Conservation (phyloP, 1,139 yeast species). For the Magnusiomyces tetraspermus region DNA sequence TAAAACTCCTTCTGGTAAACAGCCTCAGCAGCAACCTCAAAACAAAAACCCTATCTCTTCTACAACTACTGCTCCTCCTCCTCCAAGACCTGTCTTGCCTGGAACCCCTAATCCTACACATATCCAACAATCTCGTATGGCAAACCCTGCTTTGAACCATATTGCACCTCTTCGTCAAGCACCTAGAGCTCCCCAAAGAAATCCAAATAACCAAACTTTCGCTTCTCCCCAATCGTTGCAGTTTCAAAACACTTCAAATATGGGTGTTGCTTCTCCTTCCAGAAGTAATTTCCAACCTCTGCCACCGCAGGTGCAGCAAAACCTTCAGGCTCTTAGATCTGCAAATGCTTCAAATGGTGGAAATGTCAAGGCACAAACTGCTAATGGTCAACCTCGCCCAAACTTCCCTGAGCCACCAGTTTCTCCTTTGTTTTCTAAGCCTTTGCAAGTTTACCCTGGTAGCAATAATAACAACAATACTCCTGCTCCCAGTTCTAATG, state of each 20-base stretch:
- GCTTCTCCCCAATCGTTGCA: neutral
- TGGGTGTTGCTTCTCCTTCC: too few species aligned
- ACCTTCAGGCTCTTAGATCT: too few species aligned
- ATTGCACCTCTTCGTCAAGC: conserved; percentile 28
- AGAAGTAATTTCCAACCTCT: too few species aligned
- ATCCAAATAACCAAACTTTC: conserved; percentile 2
- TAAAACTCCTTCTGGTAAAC: conserved; percentile 21
- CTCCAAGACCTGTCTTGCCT: neutral
- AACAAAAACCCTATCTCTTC: neutral
- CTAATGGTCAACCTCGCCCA: too few species aligned
- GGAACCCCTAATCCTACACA: conserved; percentile 1
- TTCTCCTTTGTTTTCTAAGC: neutral
- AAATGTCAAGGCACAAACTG: too few species aligned
- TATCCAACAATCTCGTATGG: conserved; percentile 1
- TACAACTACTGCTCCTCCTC: neutral
- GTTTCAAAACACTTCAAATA: neutral
- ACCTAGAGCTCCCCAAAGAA: conserved; percentile 15
- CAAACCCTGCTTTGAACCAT: conserved; percentile 9
- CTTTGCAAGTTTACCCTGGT: conserved; percentile 5
- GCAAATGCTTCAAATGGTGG: too few species aligned
- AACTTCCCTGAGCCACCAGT: too few species aligned
- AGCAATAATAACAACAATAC: neutral
- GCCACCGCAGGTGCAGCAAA: too few species aligned
- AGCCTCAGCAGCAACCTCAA: conserved; percentile 1
- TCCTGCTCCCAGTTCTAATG: neutral